Evolutionary conservation across 2,329 filamentous ascomycete genomes (phyloP).

Genomic region (Microsporum canis): DNA sequence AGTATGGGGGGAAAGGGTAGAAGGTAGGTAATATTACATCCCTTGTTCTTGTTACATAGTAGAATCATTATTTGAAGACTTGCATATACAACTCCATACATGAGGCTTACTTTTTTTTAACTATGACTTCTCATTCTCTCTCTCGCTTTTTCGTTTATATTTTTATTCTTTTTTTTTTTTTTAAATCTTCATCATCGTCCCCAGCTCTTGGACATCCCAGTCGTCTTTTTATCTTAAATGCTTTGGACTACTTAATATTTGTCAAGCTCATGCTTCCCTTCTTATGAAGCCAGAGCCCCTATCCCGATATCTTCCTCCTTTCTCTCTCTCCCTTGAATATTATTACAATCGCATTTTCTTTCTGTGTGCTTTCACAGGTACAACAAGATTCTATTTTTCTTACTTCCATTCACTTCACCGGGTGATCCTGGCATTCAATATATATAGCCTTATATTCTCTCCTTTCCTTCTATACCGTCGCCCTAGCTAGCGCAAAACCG

Average conservation of each 20-base stretch:
- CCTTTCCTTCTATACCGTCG: neutral
- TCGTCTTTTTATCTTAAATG: neutral
- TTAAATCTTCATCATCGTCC: neutral
- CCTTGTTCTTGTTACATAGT: slow-evolving; percentile 4
- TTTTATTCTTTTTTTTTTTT: neutral
- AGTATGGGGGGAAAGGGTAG: neutral
- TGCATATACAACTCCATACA: slow-evolving; percentile 1
- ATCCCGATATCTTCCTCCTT: neutral
- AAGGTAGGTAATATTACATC: slow-evolving; percentile 1
- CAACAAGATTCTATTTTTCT: neutral
- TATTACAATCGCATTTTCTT: neutral
- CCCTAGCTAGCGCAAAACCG: neutral
- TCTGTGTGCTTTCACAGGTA: neutral
- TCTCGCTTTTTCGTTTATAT: neutral
- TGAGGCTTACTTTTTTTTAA: neutral
- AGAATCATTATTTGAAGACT: neutral
- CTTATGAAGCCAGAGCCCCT: neutral
- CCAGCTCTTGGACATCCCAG: neutral
- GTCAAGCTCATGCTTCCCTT: neutral
- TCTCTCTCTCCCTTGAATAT: neutral
- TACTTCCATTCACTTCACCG: neutral
- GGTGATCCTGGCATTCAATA: neutral
- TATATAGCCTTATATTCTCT: neutral
- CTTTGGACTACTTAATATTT: slow-evolving; percentile 6
- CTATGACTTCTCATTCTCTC: neutral